Conservation (phyloP, 495 filamentous ascomycete species). For the Hyphodiscus hymeniophilus region DNA sequence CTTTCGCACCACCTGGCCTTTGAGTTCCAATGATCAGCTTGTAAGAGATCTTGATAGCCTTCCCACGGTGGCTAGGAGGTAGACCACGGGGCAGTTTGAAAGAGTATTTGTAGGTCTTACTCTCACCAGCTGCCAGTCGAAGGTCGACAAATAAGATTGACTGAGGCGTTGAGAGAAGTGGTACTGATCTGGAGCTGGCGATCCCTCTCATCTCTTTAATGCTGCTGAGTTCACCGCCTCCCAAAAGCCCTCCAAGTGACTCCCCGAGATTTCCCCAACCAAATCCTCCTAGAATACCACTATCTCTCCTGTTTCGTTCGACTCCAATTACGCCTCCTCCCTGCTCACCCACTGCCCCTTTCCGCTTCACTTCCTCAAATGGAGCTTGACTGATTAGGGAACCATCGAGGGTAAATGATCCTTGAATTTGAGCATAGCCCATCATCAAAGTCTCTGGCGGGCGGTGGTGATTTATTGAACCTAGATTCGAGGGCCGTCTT, state of each 20-base stretch:
- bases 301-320: conserved; percentile 66
- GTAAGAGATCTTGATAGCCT: conserved; percentile 90
- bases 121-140: conserved; percentile 79
- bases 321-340: conserved; percentile 76
- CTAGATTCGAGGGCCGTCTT: conserved; percentile 54
- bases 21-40: conserved; percentile 89
- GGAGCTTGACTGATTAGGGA: conserved; percentile 81
- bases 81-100: conserved; percentile 81
- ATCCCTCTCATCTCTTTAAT: conserved; percentile 90
- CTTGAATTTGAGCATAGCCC: conserved; percentile 94
- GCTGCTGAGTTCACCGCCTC: conserved; percentile 77
- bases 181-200: conserved; percentile 70
- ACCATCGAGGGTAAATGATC: conserved; percentile 84
- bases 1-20: conserved; percentile 63
- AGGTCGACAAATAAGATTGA: conserved; percentile 95
- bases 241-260: conserved; percentile 78
- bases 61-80: conserved; percentile 84
- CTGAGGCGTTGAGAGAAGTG: conserved; percentile 89
- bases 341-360: conserved; percentile 81
- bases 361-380: conserved; percentile 93
- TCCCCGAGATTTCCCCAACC: conserved; percentile 87
- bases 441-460: conserved; percentile 81
- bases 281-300: conserved; percentile 73
- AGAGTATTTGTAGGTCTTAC: conserved; percentile 73
- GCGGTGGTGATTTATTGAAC: conserved; percentile 34